These are phyloP conservation scores for Ilex asprella DNA, from an alignment of 257 asterid genomes.

Conservation along the genomic window DNA sequence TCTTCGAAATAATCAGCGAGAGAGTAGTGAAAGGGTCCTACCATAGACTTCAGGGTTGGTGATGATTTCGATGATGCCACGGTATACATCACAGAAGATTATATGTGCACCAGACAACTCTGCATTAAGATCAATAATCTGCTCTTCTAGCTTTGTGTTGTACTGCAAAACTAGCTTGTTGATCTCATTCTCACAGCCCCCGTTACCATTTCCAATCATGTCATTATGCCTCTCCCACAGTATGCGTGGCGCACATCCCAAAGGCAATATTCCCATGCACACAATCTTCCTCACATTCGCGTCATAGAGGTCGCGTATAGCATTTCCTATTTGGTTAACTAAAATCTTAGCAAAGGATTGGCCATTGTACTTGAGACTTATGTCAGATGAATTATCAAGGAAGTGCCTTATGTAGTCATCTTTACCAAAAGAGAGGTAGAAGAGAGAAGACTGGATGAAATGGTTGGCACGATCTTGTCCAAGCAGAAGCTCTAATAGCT, in stretches of 20 bases:
- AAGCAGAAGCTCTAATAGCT: constrained; percentile 54
- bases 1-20: no score
- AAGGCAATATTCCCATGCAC: constrained; percentile 53
- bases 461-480: constrained; percentile 31
- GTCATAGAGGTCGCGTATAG: constrained; percentile 35
- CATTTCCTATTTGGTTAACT: constrained; percentile 45
- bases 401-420: constrained; percentile 45
- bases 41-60: constrained; percentile 41
- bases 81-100: constrained; percentile 47
- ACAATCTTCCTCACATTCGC: constrained; percentile 47
- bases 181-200: constrained; percentile 40
- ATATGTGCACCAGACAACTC: constrained; percentile 29
- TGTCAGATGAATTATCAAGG: constrained; percentile 17
- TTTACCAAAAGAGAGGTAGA: constrained; percentile 62
- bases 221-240: constrained; percentile 18
- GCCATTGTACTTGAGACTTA: constrained; percentile 4
- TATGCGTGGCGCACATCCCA: constrained; percentile 52
- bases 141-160: constrained; percentile 42
- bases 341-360: constrained; percentile 32
- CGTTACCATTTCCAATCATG: neutral
- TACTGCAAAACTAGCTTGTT: constrained; percentile 40
- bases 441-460: constrained; percentile 45
- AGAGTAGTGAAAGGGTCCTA: neutral
- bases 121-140: constrained; percentile 26
- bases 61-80: constrained; percentile 45